Percentiles rank a stretch among this genome's conserved stretches.
phyloP scores from a whole-genome alignment of 306 rosid species.

The Geum urbanum region DNA sequence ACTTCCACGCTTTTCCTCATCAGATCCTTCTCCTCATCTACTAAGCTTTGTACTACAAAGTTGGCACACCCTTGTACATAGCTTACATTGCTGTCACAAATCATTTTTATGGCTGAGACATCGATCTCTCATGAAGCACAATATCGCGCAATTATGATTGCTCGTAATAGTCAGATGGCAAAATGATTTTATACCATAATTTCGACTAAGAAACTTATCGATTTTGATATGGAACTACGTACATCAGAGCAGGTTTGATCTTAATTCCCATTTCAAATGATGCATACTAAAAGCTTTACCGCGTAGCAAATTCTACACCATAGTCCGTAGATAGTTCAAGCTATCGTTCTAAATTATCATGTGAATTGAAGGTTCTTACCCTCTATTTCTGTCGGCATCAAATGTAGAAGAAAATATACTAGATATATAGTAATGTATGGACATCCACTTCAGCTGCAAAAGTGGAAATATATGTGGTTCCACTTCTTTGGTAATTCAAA shows the following conservation, averaged over 20 bases:
- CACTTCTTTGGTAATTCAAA: background rate
- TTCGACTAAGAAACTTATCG: background rate
- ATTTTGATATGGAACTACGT: background rate
- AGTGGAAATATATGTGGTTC: background rate
- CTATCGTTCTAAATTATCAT: conserved; percentile 7
- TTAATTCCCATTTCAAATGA: background rate
- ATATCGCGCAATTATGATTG: background rate
- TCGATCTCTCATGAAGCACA: too few species aligned
- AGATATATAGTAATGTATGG: background rate
- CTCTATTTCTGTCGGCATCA: background rate
- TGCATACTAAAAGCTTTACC: background rate
- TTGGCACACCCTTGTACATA: background rate
- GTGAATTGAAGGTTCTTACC: background rate
- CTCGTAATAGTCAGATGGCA: background rate
- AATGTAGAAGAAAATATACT: background rate
- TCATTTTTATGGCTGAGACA: background rate
- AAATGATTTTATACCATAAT: background rate
- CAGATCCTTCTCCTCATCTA: background rate
- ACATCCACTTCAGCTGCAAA: background rate
- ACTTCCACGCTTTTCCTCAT: background rate
- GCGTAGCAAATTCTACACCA: background rate
- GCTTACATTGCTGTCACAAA: background rate
- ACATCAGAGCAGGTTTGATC: background rate
- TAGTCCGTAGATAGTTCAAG: background rate
- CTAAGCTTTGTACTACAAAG: background rate